A percentile compares a stretch with the other conserved stretches of the same genome.
Evolutionary conservation across 768 basidiomycete species (phyloP).

Genomic region (Rhizopogon vulgaris): DNA sequence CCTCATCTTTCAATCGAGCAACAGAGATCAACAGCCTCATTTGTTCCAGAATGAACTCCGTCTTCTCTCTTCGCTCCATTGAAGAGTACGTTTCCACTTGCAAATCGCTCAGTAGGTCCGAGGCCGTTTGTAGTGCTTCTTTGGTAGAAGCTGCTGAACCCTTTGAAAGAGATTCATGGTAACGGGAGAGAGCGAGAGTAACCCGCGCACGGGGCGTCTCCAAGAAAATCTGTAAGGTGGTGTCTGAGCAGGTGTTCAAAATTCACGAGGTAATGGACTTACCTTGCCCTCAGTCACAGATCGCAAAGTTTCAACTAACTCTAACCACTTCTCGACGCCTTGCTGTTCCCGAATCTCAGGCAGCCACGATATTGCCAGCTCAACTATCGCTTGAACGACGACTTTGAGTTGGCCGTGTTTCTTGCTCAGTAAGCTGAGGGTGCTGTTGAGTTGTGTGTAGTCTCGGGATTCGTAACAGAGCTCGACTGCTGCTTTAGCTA

Average conservation of each 20-base stretch:
- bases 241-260: not conserved
- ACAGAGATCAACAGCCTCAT: constrained; percentile 85
- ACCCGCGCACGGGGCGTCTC: constrained; percentile 95
- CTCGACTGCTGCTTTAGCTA: constrained; percentile 68
- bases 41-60: constrained; percentile 96
- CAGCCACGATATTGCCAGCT: constrained; percentile 77
- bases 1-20: constrained; percentile 69
- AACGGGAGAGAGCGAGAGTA: constrained; percentile 76
- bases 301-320: constrained; percentile 84
- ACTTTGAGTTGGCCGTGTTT: constrained; percentile 97
- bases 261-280: constrained; percentile 15
- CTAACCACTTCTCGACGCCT: constrained; percentile 74
- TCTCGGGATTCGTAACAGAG: constrained; percentile 70
- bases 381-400: constrained; percentile 87
- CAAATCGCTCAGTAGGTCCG: constrained; percentile 87
- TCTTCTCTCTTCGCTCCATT: constrained; percentile 97
- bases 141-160: constrained; percentile 35
- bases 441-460: constrained; percentile 64
- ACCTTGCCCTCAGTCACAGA: constrained; percentile 97
- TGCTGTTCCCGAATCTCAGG: constrained; percentile 64
- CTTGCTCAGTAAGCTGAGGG: constrained; percentile 70
- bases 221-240: constrained; percentile 76
- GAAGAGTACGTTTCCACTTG: constrained; percentile 99
- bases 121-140: constrained; percentile 77
- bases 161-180: constrained; percentile 70